Base-by-base conservation (phyloP, 2,329 filamentous ascomycete genomes). In the Tolypocladium amazonense region DNA sequence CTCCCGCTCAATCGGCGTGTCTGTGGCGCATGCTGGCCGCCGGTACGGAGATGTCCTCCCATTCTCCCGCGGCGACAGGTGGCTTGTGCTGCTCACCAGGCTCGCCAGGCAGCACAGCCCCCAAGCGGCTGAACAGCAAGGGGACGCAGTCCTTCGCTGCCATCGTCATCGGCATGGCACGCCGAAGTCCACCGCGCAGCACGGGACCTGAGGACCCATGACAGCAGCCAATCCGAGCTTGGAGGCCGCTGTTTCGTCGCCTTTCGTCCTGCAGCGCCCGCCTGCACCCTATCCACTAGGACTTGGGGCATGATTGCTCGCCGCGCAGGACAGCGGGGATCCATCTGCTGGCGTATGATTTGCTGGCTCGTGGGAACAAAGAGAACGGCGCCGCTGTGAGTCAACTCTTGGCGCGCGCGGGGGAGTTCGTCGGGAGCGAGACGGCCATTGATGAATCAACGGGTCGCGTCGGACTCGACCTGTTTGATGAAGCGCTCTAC, bases 71-170 rank as follows among this genome's bases (percentile, higher is more conserved):
- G 35, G 41, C 57, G 18, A 3, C 35, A 37, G 25, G 55, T 56
- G 55, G 60, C 56, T 53, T 59, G 50, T 59, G 41, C 56, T 50
- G 58, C 58, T 52, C 30, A 43, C 57, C 58, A 62, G 60, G 58
- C 58, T 52, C 27, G 27, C 52, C 58, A 62, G 60, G 59, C 61
- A 62, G 59, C 61, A 62, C 61, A 61, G 61, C 61, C 61, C 39
- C 30, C 27, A 39, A 35, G 53, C 56, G 54, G 61, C 61, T 62
- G 61, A 62, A 59, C 20, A 12, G 20, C 39, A n/a, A 30, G 56
- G n/a, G 30, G 37, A 56, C 30, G 43, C 38, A 35, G 4, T 8
- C 35, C 50, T 47, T 56, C 35, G 53, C 41, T 45, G 53, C 52
- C 33, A 39, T 43, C 53, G 35, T 41, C 50, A 57, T 57, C 27